Evolutionary conservation across 192 early-diverging fungal species (phyloP).

Genomic region (Endogone sp.): DNA sequence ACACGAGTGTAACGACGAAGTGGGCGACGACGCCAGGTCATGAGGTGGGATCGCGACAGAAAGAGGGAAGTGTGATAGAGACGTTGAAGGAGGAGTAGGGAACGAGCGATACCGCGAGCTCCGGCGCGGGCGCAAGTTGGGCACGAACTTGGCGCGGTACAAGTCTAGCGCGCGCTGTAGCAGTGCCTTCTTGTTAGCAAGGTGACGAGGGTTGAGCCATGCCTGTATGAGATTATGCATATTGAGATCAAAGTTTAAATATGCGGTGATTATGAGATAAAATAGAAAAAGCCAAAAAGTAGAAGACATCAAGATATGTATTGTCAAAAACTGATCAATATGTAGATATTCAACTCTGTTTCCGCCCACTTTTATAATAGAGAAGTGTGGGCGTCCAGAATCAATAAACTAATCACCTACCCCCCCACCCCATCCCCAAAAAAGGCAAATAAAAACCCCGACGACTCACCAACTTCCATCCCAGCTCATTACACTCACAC

Average conservation of each 20-base stretch:
- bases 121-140: slow-evolving; percentile 21
- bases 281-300: neutral
- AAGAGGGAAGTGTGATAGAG: neutral
- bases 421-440: too few relatives aligned
- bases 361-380: neutral
- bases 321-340: too few relatives aligned
- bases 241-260: neutral
- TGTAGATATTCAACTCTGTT: too few relatives aligned
- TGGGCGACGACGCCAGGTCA: neutral
- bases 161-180: slow-evolving; percentile 20
- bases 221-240: neutral
- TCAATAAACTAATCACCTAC: too few relatives aligned
- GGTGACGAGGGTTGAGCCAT: slow-evolving; percentile 14
- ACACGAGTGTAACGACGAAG: neutral
- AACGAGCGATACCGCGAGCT: neutral
- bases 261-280: too few relatives aligned
- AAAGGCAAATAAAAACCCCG: neutral
- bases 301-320: too few relatives aligned
- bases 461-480: slow-evolving; percentile 26
- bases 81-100: neutral
- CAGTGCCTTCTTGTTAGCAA: slow-evolving; percentile 11
- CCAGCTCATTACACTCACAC: slow-evolving; percentile 15
- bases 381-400: too few relatives aligned
- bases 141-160: slow-evolving; percentile 30
- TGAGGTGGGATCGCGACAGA: neutral